Conservation (phyloP, 78 protist species). For the Dictyostelium discoideum region dicty_2.7 NC_007088.5:6310001-6310500, state of each 20-base stretch:
- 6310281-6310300: slow-evolving; percentile 42
- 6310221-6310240: slow-evolving; percentile 33
- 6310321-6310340: slow-evolving; percentile 33
- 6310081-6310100: slow-evolving; percentile 1
- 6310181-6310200: neutral
- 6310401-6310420: neutral
- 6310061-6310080: neutral
- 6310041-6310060: neutral
- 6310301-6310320: slow-evolving; percentile 55
- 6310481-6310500: neutral
- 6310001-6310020: neutral
- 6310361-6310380: slow-evolving; percentile 20
- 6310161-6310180: slow-evolving; percentile 4
- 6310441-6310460: slow-evolving; percentile 12
- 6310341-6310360: slow-evolving; percentile 47
- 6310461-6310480: neutral
- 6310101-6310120: neutral
- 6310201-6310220: neutral
- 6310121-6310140: neutral
- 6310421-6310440: neutral
- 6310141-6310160: neutral
- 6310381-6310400: neutral
- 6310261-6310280: slow-evolving; percentile 41
- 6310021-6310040: slow-evolving; percentile 45
- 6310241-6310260: neutral